phyloP scores from a whole-genome alignment of 2,329 filamentous ascomycete genomes.

The Truncatella angustata region DNA sequence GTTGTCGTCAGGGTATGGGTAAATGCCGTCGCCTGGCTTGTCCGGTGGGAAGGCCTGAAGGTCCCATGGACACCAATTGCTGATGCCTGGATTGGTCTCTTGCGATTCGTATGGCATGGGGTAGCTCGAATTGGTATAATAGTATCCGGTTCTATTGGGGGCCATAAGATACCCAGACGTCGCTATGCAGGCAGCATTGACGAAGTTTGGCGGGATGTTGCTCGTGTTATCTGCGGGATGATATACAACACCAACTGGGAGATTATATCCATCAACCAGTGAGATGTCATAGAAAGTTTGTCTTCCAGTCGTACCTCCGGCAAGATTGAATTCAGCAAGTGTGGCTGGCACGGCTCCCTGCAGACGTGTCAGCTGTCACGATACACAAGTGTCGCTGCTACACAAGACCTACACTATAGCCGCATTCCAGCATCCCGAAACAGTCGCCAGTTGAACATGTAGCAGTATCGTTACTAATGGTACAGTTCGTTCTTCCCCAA shows the following conservation, averaged over 20 bases:
- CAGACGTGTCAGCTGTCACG: conserved; percentile 8
- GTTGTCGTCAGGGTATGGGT: conserved; percentile 76
- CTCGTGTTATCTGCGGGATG: conserved; percentile 59
- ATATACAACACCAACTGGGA: conserved; percentile 65
- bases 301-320: conserved; percentile 55
- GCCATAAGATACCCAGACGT: conserved; percentile 61
- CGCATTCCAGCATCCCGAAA: conserved; percentile 66
- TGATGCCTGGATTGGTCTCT: conserved; percentile 55
- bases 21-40: conserved; percentile 72
- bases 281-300: conserved; percentile 85
- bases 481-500: conserved; percentile 84
- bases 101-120: conserved; percentile 66
- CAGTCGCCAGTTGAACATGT: conserved; percentile 78
- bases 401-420: conserved; percentile 65
- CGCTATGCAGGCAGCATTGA: conserved; percentile 74
- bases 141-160: conserved; percentile 50
- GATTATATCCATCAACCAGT: conserved; percentile 81
- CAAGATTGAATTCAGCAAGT: conserved; percentile 77
- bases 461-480: conserved; percentile 64
- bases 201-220: conserved; percentile 72
- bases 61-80: conserved; percentile 78
- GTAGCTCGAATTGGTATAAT: conserved; percentile 63
- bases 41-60: conserved; percentile 66
- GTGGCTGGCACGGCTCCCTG: conserved; percentile 73
- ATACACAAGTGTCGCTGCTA: background rate